A percentile compares a stretch with the other conserved stretches of the same genome.
Conservation (phyloP, 2,329 filamentous ascomycete species). For the Pseudonectria buxi region DNA sequence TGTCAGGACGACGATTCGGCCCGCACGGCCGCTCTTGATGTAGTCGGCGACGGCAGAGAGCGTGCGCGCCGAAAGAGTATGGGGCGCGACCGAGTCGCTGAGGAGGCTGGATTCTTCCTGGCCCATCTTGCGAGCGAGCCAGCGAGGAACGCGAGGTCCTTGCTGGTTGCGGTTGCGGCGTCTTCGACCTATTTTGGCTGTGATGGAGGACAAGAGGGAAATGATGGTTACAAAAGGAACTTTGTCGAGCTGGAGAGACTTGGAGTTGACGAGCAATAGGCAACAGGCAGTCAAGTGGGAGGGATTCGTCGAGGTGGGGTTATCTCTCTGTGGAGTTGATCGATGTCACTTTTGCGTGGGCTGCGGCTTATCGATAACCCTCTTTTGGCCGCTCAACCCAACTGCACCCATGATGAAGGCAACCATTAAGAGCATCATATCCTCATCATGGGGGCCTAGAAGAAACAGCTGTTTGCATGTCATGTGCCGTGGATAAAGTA, state of each 20-base stretch:
- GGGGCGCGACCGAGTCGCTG: slow-evolving; percentile 56
- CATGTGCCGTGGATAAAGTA: too few relatives aligned
- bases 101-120: slow-evolving; percentile 68
- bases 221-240: not conserved
- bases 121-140: slow-evolving; percentile 61
- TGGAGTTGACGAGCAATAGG: slow-evolving; percentile 5
- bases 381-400: too few relatives aligned
- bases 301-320: too few relatives aligned
- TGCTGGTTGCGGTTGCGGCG: slow-evolving; percentile 29
- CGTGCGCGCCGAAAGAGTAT: slow-evolving; percentile 60
- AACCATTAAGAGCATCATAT: too few relatives aligned
- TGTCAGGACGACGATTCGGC: slow-evolving; percentile 77
- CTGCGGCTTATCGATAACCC: slow-evolving; percentile 1
- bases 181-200: slow-evolving; percentile 34
- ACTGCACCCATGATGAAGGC: too few relatives aligned
- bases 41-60: slow-evolving; percentile 72
- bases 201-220: slow-evolving; percentile 2
- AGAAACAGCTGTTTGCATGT: too few relatives aligned
- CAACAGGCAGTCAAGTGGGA: too few relatives aligned
- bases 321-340: slow-evolving; percentile 12
- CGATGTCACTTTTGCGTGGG: slow-evolving; percentile 13
- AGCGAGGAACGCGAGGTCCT: slow-evolving; percentile 26
- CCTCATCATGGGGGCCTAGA: too few relatives aligned
- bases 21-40: slow-evolving; percentile 62
- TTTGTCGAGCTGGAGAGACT: slow-evolving; percentile 2